phyloP scores from a whole-genome alignment of 192 early-diverging fungal species.

The Gorgonomyces haynaldii region DNA sequence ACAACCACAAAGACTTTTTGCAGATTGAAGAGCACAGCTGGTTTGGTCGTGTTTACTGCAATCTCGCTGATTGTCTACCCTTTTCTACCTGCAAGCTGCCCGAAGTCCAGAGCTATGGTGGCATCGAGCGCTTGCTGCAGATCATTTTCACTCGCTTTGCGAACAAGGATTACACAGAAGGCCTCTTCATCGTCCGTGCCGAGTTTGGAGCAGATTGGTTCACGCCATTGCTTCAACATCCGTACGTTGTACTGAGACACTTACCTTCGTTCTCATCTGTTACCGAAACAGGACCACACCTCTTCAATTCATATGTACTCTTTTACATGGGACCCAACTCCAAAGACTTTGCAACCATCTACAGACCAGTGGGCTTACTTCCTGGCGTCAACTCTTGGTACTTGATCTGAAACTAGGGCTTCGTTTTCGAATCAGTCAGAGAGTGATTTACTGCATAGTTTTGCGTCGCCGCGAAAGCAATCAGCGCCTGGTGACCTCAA shows the following conservation, averaged over 20 bases:
- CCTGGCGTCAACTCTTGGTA: conserved; percentile 44
- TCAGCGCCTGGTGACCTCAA: too few relatives aligned
- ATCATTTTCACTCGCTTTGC: conserved; percentile 41
- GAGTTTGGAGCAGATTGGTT: conserved; percentile 53
- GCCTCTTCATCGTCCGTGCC: conserved; percentile 37
- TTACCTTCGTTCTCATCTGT: not conserved
- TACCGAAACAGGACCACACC: not conserved
- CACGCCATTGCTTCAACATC: conserved; percentile 43
- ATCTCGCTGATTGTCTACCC: conserved; percentile 23
- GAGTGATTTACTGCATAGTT: too few relatives aligned
- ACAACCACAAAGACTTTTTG: conserved; percentile 26
- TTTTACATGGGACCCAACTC: conserved; percentile 39
- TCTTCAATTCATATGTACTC: conserved; percentile 8
- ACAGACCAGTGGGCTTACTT: conserved; percentile 36
- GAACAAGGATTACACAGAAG: conserved; percentile 34
- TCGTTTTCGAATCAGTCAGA: too few relatives aligned
- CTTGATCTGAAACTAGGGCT: too few relatives aligned
- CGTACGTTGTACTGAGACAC: conserved; percentile 34
- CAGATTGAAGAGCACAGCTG: conserved; percentile 28
- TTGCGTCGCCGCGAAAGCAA: too few relatives aligned
- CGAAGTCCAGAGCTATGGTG: conserved; percentile 6
- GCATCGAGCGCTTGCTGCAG: conserved; percentile 33
- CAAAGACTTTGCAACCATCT: conserved; percentile 33
- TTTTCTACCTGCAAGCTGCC: conserved; percentile 21
- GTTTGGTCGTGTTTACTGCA: conserved; percentile 34